These are phyloP conservation scores for Ophiostoma fasciatum DNA, from an alignment of 2,329 filamentous ascomycete genomes.

Conservation along the genomic window DNA sequence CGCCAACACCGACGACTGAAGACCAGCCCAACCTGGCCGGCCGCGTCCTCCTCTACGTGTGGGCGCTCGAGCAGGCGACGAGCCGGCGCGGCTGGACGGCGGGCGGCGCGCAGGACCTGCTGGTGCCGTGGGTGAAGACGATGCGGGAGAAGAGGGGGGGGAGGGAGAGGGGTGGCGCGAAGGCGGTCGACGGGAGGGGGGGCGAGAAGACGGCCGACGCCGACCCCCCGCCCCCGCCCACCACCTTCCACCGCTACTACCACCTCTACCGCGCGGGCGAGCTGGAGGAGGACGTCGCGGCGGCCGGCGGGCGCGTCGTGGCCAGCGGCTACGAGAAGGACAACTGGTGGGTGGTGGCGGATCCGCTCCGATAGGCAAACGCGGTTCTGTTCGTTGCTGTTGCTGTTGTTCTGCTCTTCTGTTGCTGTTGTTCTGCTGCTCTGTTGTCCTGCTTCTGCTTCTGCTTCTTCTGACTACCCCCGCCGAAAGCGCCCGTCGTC, in stretches of 20 bases:
- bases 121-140: slow-evolving; percentile 74
- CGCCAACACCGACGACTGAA: background rate
- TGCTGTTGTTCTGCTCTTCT: background rate
- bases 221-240: slow-evolving; percentile 17
- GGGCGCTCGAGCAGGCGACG: slow-evolving; percentile 82
- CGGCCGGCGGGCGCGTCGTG: slow-evolving; percentile 60
- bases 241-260: slow-evolving; percentile 80
- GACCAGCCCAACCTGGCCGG: slow-evolving; percentile 28
- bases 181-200: background rate
- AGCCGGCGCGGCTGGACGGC: slow-evolving; percentile 84
- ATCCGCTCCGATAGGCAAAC: slow-evolving; percentile 12
- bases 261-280: slow-evolving; percentile 82
- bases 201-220: background rate
- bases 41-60: slow-evolving; percentile 72
- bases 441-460: no score
- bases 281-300: slow-evolving; percentile 61
- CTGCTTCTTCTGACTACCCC: no score
- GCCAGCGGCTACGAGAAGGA: slow-evolving; percentile 88
- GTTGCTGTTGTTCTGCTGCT: no score
- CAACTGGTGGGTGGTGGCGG: slow-evolving; percentile 84
- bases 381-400: no score
- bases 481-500: no score
- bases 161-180: background rate
- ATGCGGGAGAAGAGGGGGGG: slow-evolving; percentile 6
- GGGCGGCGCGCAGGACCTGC: slow-evolving; percentile 71